A percentile compares a stretch with the other conserved stretches of the same genome.
Evolutionary conservation across 768 basidiomycete species (phyloP).

Genomic region (Pleurotus tuber-regium): DNA sequence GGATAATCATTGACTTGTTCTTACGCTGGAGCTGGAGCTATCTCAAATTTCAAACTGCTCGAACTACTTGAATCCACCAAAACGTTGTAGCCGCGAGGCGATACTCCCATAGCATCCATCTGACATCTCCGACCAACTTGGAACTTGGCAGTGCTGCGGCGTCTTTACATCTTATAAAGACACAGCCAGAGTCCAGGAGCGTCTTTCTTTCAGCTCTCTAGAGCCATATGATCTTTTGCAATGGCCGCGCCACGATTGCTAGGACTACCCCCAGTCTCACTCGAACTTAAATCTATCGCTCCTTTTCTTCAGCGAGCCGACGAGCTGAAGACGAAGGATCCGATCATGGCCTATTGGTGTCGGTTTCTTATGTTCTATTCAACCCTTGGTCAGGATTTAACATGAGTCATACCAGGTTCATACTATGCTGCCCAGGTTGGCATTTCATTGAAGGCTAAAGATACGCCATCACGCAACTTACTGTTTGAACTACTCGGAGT

Average conservation of each 20-base stretch:
- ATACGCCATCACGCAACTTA: constrained; percentile 58
- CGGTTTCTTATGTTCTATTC: constrained; percentile 28
- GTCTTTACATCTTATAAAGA: too few relatives aligned
- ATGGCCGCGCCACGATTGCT: constrained; percentile 38
- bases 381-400: too few relatives aligned
- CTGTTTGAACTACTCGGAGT: constrained; percentile 71
- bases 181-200: too few relatives aligned
- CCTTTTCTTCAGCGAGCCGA: constrained; percentile 89
- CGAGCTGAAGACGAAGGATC: constrained; percentile 80
- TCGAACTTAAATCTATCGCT: constrained; percentile 62
- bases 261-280: constrained; percentile 57
- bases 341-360: constrained; percentile 96
- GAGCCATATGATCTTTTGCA: neutral
- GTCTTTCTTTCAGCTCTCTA: neutral
- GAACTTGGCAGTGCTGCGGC: too few relatives aligned
- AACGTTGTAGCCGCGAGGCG: neutral
- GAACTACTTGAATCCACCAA: neutral
- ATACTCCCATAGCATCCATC: too few relatives aligned
- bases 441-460: constrained; percentile 70
- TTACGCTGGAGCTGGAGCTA: neutral
- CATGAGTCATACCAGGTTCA: constrained; percentile 51
- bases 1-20: neutral
- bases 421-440: constrained; percentile 92
- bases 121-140: too few relatives aligned
- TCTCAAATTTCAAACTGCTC: neutral